Conservation (phyloP, 176 grass and related monocot species). For the maize (Zea mays) region DNA sequence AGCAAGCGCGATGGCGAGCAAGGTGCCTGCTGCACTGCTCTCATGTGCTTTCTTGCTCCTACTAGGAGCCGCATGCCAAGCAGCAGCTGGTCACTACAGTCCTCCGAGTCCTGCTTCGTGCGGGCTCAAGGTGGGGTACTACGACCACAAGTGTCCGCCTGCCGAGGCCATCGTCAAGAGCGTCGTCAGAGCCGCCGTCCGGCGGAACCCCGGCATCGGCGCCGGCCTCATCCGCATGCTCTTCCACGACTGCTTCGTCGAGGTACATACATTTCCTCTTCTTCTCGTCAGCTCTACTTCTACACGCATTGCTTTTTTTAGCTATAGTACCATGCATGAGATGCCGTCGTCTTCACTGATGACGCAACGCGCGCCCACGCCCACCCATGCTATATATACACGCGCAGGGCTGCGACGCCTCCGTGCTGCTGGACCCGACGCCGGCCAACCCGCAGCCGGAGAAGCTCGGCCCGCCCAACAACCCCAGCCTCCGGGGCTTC, state of each 20-base stretch:
- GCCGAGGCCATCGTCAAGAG: constrained; percentile 25
- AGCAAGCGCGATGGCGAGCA: not conserved
- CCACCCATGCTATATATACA: too few relatives aligned
- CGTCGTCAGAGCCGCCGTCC: constrained; percentile 14
- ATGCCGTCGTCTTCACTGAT: too few relatives aligned
- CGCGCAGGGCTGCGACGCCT: constrained; percentile 19
- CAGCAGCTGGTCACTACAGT: not conserved
- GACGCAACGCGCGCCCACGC: too few relatives aligned
- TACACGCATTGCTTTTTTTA: too few relatives aligned
- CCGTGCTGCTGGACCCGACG: constrained; percentile 38
- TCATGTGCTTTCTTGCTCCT: not conserved
- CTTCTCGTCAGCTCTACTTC: too few relatives aligned
- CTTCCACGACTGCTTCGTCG: constrained; percentile 66
- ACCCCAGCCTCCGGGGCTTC: constrained; percentile 62
- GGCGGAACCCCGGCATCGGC: constrained; percentile 25
- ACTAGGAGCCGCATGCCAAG: not conserved
- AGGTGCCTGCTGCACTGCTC: not conserved
- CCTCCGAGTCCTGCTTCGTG: not conserved
- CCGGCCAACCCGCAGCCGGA: constrained; percentile 34
- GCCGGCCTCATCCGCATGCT: constrained; percentile 61
- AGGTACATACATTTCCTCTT: not conserved
- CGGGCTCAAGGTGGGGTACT: constrained; percentile 25
- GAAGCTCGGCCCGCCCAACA: constrained; percentile 34
- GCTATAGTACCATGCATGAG: too few relatives aligned
- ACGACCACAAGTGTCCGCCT: constrained; percentile 12